Evolutionary conservation across 306 rosid genomes (phyloP), one percentile per base, ranked within the genome.

Genomic region (Sophora flavescens): DNA sequence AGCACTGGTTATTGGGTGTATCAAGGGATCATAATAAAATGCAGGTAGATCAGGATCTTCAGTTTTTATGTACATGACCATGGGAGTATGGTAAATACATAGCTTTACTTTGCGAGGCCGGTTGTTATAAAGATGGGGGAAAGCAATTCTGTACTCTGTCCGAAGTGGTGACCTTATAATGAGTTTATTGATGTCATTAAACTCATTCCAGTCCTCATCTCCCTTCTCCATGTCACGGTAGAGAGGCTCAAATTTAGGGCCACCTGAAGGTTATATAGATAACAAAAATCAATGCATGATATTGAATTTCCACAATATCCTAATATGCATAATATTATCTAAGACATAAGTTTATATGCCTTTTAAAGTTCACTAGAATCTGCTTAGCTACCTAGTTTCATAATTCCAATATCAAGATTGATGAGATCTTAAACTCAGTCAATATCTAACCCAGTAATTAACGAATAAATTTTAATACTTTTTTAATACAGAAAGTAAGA

Each of bases 151-250:
- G 78, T 95, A 95, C 82, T 95, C 99, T 14, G 99, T 95, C 78
- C 99, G 91, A 45, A 95, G 93, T 77, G 99, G 99, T 7, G 99
- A 95, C 86, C 99, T 93, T 63, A 95, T 95, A 80, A 95, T 92
- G 77, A 95, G 99, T 67, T 95, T 95, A 86, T 95, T 95, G 56
- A 95, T 95, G 87, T 95, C 99, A 84, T 95, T 95, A 76, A 95
- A 95, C 91, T 95, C 99, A 78, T 95, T 95, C 99, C 99, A 95
- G 75, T 95, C 99, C 83, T 92, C 99, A 69, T 95, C 99, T 66
- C 99, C 99, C 83, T 95, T 95, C 88, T 95, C 99, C 99, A 95
- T 95, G 82, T 95, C 99, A 33, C 99, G 97, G 70, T 95, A 95
- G 81, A 95, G 84, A 13, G 99, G 99, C 90, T 95, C 99, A 84